Evolutionary conservation across 1,284 basidiomycete species (phyloP).

Genomic region (Cutaneotrichosporon sp.): DNA sequence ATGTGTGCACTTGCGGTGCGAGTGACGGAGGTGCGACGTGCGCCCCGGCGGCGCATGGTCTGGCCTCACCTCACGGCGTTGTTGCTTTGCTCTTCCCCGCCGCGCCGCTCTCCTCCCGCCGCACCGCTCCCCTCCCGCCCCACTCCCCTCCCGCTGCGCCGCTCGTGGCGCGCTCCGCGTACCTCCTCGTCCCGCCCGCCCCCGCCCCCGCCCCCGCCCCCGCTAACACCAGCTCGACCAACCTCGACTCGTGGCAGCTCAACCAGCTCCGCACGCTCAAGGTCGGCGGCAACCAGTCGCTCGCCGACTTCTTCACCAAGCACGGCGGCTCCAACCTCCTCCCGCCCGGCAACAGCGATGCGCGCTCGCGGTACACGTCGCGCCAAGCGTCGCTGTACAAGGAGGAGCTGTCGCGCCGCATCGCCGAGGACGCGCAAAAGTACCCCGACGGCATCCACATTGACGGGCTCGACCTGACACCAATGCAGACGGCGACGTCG

Average conservation of each 20-base stretch:
- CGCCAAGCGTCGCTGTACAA: slow-evolving; percentile 84
- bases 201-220: too few species aligned
- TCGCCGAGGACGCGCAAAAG: slow-evolving; percentile 75
- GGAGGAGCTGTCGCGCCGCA: slow-evolving; percentile 81
- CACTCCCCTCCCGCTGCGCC: too few species aligned
- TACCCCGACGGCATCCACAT: slow-evolving; percentile 75
- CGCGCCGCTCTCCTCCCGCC: too few species aligned
- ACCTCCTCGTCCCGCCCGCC: too few species aligned
- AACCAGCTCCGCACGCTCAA: slow-evolving; percentile 94
- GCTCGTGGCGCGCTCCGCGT: background rate
- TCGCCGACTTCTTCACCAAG: slow-evolving; percentile 85
- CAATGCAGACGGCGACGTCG: slow-evolving; percentile 56
- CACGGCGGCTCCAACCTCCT: slow-evolving; percentile 76
- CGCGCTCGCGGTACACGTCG: slow-evolving; percentile 86
- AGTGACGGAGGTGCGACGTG: background rate
- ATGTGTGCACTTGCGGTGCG: too few species aligned
- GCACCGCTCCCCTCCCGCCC: background rate
- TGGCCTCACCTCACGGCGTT: background rate
- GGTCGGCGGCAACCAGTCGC: slow-evolving; percentile 89
- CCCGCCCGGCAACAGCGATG: slow-evolving; percentile 65
- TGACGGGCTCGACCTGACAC: slow-evolving; percentile 65
- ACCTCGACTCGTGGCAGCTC: slow-evolving; percentile 93
- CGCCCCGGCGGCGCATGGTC: background rate
- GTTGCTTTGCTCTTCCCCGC: too few species aligned
- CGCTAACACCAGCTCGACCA: slow-evolving; percentile 72